These are phyloP conservation scores for Syzygium malaccense DNA, from an alignment of 441 rosid genomes.

Conservation along the genomic window DNA sequence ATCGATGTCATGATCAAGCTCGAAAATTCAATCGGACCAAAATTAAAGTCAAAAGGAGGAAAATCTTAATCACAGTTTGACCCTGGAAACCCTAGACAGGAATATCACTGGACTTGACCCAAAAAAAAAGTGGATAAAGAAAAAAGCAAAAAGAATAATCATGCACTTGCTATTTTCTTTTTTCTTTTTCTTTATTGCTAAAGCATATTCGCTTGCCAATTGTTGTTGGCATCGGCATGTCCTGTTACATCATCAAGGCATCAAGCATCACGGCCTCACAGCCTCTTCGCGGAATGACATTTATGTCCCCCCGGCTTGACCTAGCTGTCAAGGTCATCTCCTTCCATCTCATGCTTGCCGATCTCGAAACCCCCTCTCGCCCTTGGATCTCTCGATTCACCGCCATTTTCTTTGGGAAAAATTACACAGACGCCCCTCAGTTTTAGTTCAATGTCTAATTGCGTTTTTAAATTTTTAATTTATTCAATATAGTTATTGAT, in stretches of 20 bases:
- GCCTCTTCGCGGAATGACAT: neutral
- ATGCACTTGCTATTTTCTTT: neutral
- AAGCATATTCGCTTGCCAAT: neutral
- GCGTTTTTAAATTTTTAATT: fast-evolving
- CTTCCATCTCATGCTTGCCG: neutral
- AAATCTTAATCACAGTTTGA: neutral
- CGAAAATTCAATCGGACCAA: neutral
- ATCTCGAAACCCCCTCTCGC: neutral
- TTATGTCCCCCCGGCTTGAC: neutral
- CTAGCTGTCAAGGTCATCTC: neutral
- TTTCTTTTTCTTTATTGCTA: neutral
- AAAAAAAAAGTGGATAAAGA: neutral
- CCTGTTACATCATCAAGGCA: neutral
- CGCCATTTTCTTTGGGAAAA: neutral
- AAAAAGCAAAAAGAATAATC: neutral
- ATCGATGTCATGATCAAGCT: neutral
- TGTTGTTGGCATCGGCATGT: neutral
- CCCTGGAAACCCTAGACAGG: neutral
- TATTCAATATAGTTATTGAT: fast-evolving
- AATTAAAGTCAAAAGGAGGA: neutral
- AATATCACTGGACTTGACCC: neutral
- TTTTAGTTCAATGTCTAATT: no score
- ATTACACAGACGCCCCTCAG: neutral
- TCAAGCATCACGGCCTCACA: neutral
- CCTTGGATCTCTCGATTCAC: fast-evolving